Evolutionary conservation across 2,329 filamentous ascomycete genomes (phyloP).

Genomic region (Pyricularia pennisetigena): DNA sequence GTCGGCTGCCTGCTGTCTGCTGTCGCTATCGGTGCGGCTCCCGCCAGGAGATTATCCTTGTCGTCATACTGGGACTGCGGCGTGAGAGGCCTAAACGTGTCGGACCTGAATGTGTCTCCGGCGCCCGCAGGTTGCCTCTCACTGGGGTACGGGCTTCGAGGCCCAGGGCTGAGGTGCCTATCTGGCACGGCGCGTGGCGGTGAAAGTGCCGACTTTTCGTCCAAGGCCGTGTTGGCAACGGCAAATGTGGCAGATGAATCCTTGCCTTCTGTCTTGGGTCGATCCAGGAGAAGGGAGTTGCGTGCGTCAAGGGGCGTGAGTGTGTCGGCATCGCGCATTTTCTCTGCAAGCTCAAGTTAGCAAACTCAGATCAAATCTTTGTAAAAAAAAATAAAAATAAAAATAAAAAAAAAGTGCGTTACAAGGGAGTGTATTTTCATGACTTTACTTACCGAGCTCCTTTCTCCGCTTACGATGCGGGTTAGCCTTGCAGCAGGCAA

Average conservation of each 20-base stretch:
- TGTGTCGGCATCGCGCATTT: constrained; percentile 67
- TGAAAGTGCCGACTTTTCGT: constrained; percentile 19
- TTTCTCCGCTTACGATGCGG: constrained; percentile 83
- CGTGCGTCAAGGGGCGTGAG: constrained; percentile 81
- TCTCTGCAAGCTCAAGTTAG: constrained; percentile 41
- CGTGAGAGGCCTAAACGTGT: constrained; percentile 27
- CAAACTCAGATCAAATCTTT: constrained; percentile 14
- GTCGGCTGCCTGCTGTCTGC: constrained; percentile 22
- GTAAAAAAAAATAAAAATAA: constrained; percentile 10
- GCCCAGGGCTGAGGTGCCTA: constrained; percentile 16
- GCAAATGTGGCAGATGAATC: constrained; percentile 28
- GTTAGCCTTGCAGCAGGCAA: constrained; percentile 75
- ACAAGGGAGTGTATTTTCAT: neutral
- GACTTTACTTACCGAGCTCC: constrained; percentile 68
- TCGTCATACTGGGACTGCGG: constrained; percentile 17
- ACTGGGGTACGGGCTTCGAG: constrained; percentile 16
- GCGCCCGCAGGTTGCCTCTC: constrained; percentile 11
- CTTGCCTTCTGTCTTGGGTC: constrained; percentile 20
- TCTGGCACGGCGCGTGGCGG: constrained; percentile 22
- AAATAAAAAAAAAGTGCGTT: too few species aligned
- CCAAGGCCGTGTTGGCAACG: constrained; percentile 25
- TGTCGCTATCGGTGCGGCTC: constrained; percentile 27
- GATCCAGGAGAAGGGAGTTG: constrained; percentile 72
- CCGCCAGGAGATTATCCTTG: constrained; percentile 26
- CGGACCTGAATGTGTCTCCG: constrained; percentile 2